phyloP scores from a whole-genome alignment of 257 asterid species.

The Osmanthus fragrans region DNA sequence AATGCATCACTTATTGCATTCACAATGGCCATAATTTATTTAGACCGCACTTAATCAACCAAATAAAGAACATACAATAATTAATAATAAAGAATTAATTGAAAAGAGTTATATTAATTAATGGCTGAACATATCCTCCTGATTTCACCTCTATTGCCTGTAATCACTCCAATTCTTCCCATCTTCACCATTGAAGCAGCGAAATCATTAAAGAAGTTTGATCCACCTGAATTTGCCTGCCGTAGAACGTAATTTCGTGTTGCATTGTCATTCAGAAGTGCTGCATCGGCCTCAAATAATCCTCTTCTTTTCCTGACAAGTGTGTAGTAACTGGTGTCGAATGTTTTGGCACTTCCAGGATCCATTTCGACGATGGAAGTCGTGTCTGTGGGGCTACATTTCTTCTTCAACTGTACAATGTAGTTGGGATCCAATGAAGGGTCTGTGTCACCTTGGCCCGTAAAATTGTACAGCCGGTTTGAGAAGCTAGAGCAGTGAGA shows the following conservation, averaged over 20 bases:
- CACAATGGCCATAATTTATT: background rate
- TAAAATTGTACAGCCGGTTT: constrained; percentile 52
- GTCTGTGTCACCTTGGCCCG: constrained; percentile 50
- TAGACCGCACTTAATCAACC: background rate
- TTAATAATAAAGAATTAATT: background rate
- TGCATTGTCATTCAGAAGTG: constrained; percentile 31
- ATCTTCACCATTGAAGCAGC: constrained; percentile 49
- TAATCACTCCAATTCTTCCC: constrained; percentile 44
- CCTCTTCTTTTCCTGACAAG: constrained; percentile 34
- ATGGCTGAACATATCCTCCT: constrained; percentile 40
- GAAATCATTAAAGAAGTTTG: constrained; percentile 38
- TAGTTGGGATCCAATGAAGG: constrained; percentile 51
- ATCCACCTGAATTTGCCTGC: constrained; percentile 16
- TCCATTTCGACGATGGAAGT: constrained; percentile 46
- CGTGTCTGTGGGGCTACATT: constrained; percentile 36
- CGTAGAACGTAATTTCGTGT: constrained; percentile 33
- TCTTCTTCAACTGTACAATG: constrained; percentile 20
- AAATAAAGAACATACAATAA: background rate
- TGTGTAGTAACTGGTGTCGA: constrained; percentile 40
- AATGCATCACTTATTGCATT: background rate
- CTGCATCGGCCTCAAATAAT: constrained; percentile 47
- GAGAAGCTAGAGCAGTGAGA: constrained; percentile 51
- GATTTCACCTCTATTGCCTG: constrained; percentile 45
- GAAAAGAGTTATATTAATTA: constrained; percentile 8
- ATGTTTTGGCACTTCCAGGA: constrained; percentile 40